Conservation (phyloP, 2,329 filamentous ascomycete species). For the Claviceps sp. region DNA sequence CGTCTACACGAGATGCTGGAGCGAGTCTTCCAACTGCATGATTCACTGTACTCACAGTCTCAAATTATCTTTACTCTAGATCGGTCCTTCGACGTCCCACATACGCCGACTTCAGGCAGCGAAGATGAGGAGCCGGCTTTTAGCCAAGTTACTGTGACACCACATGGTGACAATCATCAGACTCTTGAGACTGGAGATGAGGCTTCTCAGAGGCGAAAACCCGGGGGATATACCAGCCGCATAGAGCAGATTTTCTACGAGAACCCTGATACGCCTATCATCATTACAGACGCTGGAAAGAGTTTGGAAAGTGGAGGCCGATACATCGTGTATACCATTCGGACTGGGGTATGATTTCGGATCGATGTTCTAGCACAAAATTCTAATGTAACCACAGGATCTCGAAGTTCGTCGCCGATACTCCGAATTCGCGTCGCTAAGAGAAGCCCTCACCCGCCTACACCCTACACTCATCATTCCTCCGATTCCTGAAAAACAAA, state of each 20-base stretch:
- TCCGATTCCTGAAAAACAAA: constrained; percentile 96
- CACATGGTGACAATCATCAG: constrained; percentile 28
- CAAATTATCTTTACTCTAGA: constrained; percentile 10
- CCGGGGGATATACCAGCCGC: constrained; percentile 82
- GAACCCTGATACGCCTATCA: constrained; percentile 74
- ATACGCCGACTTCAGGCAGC: constrained; percentile 58
- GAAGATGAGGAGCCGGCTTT: constrained; percentile 44
- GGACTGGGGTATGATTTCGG: constrained; percentile 61
- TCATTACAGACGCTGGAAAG: constrained; percentile 93
- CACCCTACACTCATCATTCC: constrained; percentile 94
- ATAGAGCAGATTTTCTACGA: constrained; percentile 97
- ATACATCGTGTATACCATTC: constrained; percentile 95
- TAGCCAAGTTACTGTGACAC: constrained; percentile 16
- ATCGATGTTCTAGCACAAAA: neutral
- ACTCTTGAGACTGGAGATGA: constrained; percentile 30
- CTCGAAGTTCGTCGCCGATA: constrained; percentile 90
- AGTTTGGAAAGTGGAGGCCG: constrained; percentile 81
- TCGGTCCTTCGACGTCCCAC: constrained; percentile 45
- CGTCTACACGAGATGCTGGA: neutral
- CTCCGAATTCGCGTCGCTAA: constrained; percentile 87
- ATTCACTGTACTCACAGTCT: neutral
- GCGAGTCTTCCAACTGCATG: neutral
- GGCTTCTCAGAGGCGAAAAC: constrained; percentile 48
- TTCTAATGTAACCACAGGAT: constrained; percentile 44
- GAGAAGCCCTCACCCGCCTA: constrained; percentile 76